Conservation (phyloP, 1,284 basidiomycete genomes). For the Apiotrichum akiyoshidainum region DNA sequence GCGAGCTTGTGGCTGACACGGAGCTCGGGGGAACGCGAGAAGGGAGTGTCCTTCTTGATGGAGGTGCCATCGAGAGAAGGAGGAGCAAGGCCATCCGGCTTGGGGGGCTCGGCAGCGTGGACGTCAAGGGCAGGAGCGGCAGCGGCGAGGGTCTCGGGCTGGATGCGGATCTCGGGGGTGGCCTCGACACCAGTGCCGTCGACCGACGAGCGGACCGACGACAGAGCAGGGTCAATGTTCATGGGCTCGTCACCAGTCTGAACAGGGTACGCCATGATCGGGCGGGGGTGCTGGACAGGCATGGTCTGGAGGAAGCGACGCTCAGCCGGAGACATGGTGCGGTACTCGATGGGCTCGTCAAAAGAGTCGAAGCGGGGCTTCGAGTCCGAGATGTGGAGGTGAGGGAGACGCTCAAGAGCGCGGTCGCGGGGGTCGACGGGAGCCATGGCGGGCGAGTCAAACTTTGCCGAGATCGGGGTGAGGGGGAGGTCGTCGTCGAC, state of each 20-base stretch:
- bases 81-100: neutral
- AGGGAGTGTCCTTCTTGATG: conserved; percentile 63
- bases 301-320: conserved; percentile 22
- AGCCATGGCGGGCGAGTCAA: conserved; percentile 14
- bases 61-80: conserved; percentile 7
- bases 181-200: conserved; percentile 4
- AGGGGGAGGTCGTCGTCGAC: conserved; percentile 11
- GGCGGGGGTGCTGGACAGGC: conserved; percentile 11
- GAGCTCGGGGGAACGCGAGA: conserved; percentile 88
- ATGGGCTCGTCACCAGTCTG: conserved; percentile 21
- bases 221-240: conserved; percentile 34
- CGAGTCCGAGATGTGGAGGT: conserved; percentile 15
- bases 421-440: conserved; percentile 11
- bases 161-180: conserved; percentile 32
- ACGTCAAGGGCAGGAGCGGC: conserved; percentile 27
- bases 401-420: conserved; percentile 15
- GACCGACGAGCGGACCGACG: conserved; percentile 22
- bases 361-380: neutral
- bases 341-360: neutral
- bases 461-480: conserved; percentile 12
- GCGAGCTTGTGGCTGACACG: conserved; percentile 91
- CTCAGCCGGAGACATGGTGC: conserved; percentile 19
- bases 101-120: conserved; percentile 7
- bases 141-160: conserved; percentile 36
- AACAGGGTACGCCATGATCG: conserved; percentile 29